phyloP scores from a whole-genome alignment of 306 rosid species.

The Rubus idaeus region DNA sequence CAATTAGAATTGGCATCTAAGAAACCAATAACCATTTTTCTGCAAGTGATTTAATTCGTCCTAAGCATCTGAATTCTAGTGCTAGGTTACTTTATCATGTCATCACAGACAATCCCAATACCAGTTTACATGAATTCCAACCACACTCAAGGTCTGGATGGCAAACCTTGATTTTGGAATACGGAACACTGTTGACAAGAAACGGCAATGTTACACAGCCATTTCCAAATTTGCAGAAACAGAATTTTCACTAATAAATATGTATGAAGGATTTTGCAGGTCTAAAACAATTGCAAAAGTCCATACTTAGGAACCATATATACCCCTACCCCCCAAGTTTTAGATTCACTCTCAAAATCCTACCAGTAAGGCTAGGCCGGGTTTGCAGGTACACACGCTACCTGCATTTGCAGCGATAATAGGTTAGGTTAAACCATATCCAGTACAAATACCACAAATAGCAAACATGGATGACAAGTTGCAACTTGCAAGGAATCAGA shows the following conservation, averaged over 20 bases:
- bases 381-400: background rate
- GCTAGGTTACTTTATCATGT: background rate
- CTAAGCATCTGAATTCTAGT: background rate
- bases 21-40: background rate
- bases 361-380: background rate
- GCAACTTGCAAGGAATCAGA: background rate
- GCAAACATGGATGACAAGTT: background rate
- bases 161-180: background rate
- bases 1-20: background rate
- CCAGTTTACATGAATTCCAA: background rate
- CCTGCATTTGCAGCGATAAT: too few species aligned
- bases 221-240: background rate
- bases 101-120: background rate
- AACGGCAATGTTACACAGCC: background rate
- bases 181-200: background rate
- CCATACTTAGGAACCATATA: background rate
- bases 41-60: background rate
- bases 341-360: background rate
- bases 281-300: background rate
- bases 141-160: background rate
- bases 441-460: background rate
- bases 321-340: background rate
- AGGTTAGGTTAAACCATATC: background rate
- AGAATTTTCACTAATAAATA: constrained; percentile 1
- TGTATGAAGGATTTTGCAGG: background rate